These are phyloP conservation scores for Paraphoma chrysanthemicola DNA, from an alignment of 2,329 filamentous ascomycete species.

Conservation along the genomic window DNA sequence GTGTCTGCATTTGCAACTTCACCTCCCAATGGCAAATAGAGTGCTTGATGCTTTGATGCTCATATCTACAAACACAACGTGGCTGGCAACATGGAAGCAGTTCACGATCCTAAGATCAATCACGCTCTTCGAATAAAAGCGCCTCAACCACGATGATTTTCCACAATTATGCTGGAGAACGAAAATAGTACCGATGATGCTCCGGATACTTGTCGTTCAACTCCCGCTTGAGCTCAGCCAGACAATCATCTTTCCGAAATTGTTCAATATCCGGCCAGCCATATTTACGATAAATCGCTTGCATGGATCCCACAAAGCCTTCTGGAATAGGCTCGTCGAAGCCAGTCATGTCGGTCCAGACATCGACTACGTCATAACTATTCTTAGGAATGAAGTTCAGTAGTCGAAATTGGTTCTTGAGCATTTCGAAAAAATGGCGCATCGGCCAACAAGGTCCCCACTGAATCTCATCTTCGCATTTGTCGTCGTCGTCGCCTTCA, in stretches of 20 bases:
- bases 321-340: background rate
- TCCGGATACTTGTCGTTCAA: no score
- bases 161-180: no score
- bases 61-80: no score
- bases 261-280: slow-evolving; percentile 3
- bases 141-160: no score
- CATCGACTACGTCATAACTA: background rate
- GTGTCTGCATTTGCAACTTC: no score
- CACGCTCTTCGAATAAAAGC: no score
- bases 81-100: no score
- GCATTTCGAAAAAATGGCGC: slow-evolving; percentile 6
- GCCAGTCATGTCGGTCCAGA: background rate
- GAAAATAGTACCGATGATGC: no score
- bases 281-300: slow-evolving; percentile 7
- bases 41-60: no score
- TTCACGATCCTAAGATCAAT: no score
- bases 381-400: slow-evolving; percentile 1
- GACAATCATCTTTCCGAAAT: background rate
- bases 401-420: slow-evolving; percentile 5
- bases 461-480: background rate
- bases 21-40: no score
- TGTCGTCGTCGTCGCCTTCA: background rate
- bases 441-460: slow-evolving; percentile 3
- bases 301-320: background rate
- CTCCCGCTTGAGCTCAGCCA: background rate